These are phyloP conservation scores for Phytophthora palmivora DNA, from an alignment of 352 stramenopile genomes.

Conservation along the genomic window DNA sequence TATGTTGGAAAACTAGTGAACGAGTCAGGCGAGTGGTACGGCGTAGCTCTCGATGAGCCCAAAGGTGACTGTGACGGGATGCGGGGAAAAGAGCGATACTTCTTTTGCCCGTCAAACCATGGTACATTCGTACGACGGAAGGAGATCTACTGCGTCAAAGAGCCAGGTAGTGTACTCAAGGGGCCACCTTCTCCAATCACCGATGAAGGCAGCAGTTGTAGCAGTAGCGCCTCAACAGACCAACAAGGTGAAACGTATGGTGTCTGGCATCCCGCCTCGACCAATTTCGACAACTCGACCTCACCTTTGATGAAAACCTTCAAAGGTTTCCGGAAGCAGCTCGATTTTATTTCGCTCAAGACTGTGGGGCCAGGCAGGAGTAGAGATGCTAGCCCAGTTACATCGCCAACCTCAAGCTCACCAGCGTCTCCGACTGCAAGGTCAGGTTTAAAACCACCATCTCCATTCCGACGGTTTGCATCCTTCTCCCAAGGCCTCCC, in stretches of 20 bases:
- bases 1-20: slow-evolving; percentile 67
- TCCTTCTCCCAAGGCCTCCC: slow-evolving; percentile 34
- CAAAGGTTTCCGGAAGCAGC: slow-evolving; percentile 66
- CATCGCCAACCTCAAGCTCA: slow-evolving; percentile 23
- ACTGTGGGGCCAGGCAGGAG: slow-evolving; percentile 28
- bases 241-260: slow-evolving; percentile 17
- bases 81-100: slow-evolving; percentile 59
- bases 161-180: slow-evolving; percentile 43
- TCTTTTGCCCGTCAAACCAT: slow-evolving; percentile 57
- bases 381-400: slow-evolving; percentile 20
- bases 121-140: slow-evolving; percentile 74
- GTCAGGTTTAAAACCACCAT: slow-evolving; percentile 28
- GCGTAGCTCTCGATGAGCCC: slow-evolving; percentile 66
- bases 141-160: slow-evolving; percentile 65
- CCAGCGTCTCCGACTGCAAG: slow-evolving; percentile 26
- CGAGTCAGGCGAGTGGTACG: slow-evolving; percentile 73
- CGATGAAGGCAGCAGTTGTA: slow-evolving; percentile 49
- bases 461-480: slow-evolving; percentile 32
- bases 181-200: slow-evolving; percentile 56
- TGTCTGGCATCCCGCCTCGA: slow-evolving; percentile 4
- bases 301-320: slow-evolving; percentile 61
- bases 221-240: slow-evolving; percentile 31
- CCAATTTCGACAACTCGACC: slow-evolving; percentile 7
- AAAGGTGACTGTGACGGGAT: slow-evolving; percentile 65
- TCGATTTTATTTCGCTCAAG: slow-evolving; percentile 42